These are phyloP conservation scores for Dothideomycetidae sp. DNA, from an alignment of 2,329 filamentous ascomycete genomes.

Conservation along the genomic window DNA sequence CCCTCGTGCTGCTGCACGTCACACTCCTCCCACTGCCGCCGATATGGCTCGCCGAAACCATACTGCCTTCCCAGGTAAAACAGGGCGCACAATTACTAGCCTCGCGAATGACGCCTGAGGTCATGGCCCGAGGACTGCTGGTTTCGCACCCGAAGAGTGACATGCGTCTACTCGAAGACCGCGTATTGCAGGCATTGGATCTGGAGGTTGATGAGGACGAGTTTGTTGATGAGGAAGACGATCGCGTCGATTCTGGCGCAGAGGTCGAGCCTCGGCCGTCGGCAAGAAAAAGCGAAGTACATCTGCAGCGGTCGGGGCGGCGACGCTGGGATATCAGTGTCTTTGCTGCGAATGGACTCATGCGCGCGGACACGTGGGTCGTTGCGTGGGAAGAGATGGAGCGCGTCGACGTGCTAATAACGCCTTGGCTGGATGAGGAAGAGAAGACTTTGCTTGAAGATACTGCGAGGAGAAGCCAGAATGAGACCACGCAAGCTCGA, in stretches of 20 bases:
- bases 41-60: conserved; percentile 36
- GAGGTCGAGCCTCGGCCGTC: conserved; percentile 19
- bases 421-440: conserved; percentile 51
- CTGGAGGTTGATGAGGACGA: conserved; percentile 34
- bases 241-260: conserved; percentile 20
- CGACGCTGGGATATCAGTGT: conserved; percentile 68
- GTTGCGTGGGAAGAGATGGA: conserved; percentile 98
- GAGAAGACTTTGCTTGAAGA: conserved; percentile 33
- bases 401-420: conserved; percentile 85
- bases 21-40: conserved; percentile 58
- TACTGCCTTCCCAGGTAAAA: neutral
- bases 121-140: conserved; percentile 58
- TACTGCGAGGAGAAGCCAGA: conserved; percentile 34
- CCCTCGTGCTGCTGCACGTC: conserved; percentile 63
- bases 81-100: conserved; percentile 41
- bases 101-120: conserved; percentile 57
- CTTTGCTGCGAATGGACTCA: conserved; percentile 87
- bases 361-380: conserved; percentile 81
- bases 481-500: conserved; percentile 15
- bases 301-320: conserved; percentile 24
- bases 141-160: conserved; percentile 67
- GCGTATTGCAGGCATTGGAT: conserved; percentile 60
- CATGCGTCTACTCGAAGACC: conserved; percentile 66
- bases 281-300: conserved; percentile 9
- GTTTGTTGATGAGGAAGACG: conserved; percentile 18